Conservation (phyloP, 1,284 basidiomycete species). For the Rhodofomes roseus region DNA sequence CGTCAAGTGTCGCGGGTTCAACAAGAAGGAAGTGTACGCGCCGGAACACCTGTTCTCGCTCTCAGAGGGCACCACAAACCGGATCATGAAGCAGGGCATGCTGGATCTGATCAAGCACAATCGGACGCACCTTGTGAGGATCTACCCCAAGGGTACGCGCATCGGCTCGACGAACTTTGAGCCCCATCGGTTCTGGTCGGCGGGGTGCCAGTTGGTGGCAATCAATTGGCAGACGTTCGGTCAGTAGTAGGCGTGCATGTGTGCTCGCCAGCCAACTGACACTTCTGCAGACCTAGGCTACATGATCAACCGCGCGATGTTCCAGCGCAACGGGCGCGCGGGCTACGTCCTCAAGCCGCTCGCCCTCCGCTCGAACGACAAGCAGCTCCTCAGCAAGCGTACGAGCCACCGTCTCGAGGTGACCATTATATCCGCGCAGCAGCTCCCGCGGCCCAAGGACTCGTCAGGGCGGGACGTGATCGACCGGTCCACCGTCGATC, state of each 20-base stretch:
- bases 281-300: conserved; percentile 68
- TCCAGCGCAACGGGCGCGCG: conserved; percentile 78
- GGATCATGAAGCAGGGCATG: conserved; percentile 53
- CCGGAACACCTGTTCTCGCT: conserved; percentile 91
- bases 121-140: conserved; percentile 79
- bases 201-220: conserved; percentile 91
- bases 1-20: conserved; percentile 91
- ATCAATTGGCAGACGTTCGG: conserved; percentile 98
- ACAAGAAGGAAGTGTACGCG: conserved; percentile 86
- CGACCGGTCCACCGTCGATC: conserved; percentile 62
- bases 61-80: conserved; percentile 82
- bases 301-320: conserved; percentile 94
- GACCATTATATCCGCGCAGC: conserved; percentile 89
- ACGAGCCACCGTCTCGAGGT: conserved; percentile 66
- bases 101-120: conserved; percentile 88
- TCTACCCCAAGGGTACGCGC: conserved; percentile 86
- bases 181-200: conserved; percentile 88
- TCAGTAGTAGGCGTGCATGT: conserved; percentile 36
- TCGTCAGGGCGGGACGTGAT: conserved; percentile 57
- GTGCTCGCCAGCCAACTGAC: conserved; percentile 1
- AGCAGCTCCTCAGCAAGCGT: conserved; percentile 51
- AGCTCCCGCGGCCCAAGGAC: conserved; percentile 78
- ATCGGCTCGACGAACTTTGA: conserved; percentile 88
- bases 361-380: conserved; percentile 61
- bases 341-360: conserved; percentile 93